Evolutionary conservation across 192 early-diverging fungal species (phyloP), one percentile per base, ranked within the genome.

Genomic region (Linnemannia zychae): DNA sequence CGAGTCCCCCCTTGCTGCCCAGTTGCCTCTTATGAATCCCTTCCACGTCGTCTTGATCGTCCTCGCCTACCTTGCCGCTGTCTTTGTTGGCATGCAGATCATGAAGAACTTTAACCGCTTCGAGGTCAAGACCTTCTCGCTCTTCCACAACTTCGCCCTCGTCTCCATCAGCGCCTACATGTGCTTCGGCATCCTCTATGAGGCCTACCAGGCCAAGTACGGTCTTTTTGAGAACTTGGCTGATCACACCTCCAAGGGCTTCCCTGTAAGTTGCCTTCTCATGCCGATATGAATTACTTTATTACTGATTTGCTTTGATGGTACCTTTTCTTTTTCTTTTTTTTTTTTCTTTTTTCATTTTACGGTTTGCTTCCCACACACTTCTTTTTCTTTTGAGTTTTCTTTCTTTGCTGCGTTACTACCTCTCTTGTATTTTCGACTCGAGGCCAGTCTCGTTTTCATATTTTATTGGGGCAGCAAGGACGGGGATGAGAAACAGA

Each of bases 11-110:
- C 68, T 89, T 28, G 63, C 74, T 2, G 37, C 34, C 12, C 50
- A 88, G n/a, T 85, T 93, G 69, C 93, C 93, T 13, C 77, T 93
- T 50, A 93, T 93, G 93, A 91, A 93, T 83, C 91, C 89, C 18
- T 90, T 93, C 83, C 91, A 93, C 76, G 93, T 90, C 13, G 28
- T 87, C 11, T 33, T 93, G 74, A 89, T 93, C 74, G 71, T 76
- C 16, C n/a, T 88, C 37, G 77, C 53, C 13, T 93, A 93, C 70
- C 74, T 93, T 72, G 33, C 75, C n/a, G 52, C 82, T 1, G 86
- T 93, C 38, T 88, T 85, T 79, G 46, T 78, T 20, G 93, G 93
- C 22, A 90, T 88, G 74, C 46, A 38, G 36, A 82, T 92, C 66
- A 93, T 93, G 92, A 74, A 80, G 57, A 72, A 74, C 71, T 81